Base-by-base conservation (phyloP, 2,329 filamentous ascomycete genomes). In the Botrytis medusae region DNA sequence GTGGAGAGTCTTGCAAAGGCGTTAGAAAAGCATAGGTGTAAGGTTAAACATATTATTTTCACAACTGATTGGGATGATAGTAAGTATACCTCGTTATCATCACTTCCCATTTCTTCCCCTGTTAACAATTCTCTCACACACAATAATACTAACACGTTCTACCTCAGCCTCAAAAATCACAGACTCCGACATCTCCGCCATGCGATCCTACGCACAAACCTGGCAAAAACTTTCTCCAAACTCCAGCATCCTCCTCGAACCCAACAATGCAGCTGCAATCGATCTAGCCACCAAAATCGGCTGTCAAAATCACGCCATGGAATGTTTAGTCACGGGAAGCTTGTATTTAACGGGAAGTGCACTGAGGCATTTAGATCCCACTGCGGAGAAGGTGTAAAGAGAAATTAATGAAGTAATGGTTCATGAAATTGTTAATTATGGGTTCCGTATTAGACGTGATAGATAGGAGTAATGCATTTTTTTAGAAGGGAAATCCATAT, bases 291-390 rank as follows among this genome's bases (percentile, higher is more conserved):
- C 85, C 14, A 77, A 77, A 0, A 77, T 88, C 32, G 20, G 72
- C 81, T 5, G 74, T 71, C 14, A 74, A 2, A 71, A 77, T 74
- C 74, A 48, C 71, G 78, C 82, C 54, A 75, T 77, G 59, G 74
- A 78, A 51, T 72, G 72, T 20, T 74, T 90, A n/a, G 83, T 90
- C 61, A 91, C 88, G 12, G 89, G 89, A 2, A 90, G 88, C 79
- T 81, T 90, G 76, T 87, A 90, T 79, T 83, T 91, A 2, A 86
- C 90, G 0, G 88, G 89, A 0, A 87, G 86, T 20, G 85, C 74
- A 29, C 57, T 71, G 44, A 64, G 69, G n/a, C 32, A 42, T 42
- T 51, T 71, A 5, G 69, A 71, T 63, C 69, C 60, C 10, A 57
- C 40, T 1, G 69, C 44, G 29, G 46, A 57, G 12, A 71, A 71